Evolutionary conservation across 2,329 filamentous ascomycete genomes (phyloP), one percentile per base, ranked within the genome.

Genomic region (Elsinoe necatrix): DNA sequence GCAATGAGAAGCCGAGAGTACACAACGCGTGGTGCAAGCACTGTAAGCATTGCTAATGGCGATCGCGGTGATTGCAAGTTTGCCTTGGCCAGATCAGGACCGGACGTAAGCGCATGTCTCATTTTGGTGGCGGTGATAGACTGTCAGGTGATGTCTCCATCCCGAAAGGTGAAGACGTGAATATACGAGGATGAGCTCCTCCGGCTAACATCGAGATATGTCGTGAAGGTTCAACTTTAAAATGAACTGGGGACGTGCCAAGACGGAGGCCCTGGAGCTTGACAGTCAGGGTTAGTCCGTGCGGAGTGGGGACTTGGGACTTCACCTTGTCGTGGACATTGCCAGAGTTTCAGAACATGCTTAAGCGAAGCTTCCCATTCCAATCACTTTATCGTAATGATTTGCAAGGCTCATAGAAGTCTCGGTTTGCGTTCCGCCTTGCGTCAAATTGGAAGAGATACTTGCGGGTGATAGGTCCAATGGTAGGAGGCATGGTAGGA

Each of bases 231-330:
- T 25, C 7, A 25, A 25, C 18, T 23, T 16, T 31, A 48, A 48
- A 48, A 23, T 48, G 43, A 48, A 20, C 18, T 8, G 43, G 43
- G 23, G 20, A 48, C 34, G 14, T 37, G 43, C 43, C 43, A 48
- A 48, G 43, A 48, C 43, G 43, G 43, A 48, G 43, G 43, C 20
- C 21, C 23, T 48, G 43, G 29, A 48, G 43, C 43, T 48, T 48
- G 23, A 37, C 34, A 37, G 34, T 14, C 34, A 37, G 34, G 34
- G 34, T 14, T 37, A 37, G 34, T 11, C 34, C 34, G 34, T 37
- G 34, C 34, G 14, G 34, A 11, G 34, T 37, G 34, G n/a, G n/a
- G n/a, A n/a, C n/a, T n/a, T n/a, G n/a, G n/a, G 34, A 37, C 34
- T 11, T 37, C 9, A 37, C 34, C 34, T 37, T 11, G 12, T 4